Base-by-base conservation (phyloP, 2,329 filamentous ascomycete species). In the Trichoderma pleuroti region DNA sequence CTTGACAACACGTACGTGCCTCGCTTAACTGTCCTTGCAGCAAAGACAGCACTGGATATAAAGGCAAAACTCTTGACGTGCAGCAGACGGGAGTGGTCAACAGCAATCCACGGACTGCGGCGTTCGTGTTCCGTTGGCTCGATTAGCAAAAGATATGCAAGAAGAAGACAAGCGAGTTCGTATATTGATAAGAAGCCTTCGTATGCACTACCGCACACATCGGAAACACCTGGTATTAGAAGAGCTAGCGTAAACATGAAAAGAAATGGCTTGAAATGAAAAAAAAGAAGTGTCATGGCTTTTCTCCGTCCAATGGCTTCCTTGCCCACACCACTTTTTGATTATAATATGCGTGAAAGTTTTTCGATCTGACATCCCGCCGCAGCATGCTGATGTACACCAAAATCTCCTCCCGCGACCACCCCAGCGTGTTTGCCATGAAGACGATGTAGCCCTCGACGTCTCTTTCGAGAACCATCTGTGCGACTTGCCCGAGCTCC, bases 391-490 rank as follows among this genome's bases (percentile, higher is more conserved):
- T 32, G 16, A 71, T 61, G 21, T 71, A 71, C 3, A 69, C 70
- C 28, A 69, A 10, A 21, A 71, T 71, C 18, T 71, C 70, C 16
- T 68, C 70, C 14, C 61, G 39, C 8, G 66, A 42, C 70, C 70
- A 71, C 9, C 65, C 70, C 6, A 69, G 52, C 16, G 66, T 69
- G 18, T 65, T 65, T 7, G 70, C 70, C 70, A 72, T 72, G 61
- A 70, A 70, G 24, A 72, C 39, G 4, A 75, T 71, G 39, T 74
- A 75, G 16, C 79, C 80, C 70, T 81, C 78, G 24, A 79, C 73
- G 16, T 79, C 79, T 42, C 78, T 76, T 28, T 78, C 77, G 3
- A 80, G 73, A 5, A 78, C 77, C 18, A 77, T 46, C 36, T 77
- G 74, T 3, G 75, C 75, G 63, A 77, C 81, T 49, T 77, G 73